Percentiles rank a stretch among this genome's conserved stretches.
These are phyloP conservation scores for Alternaria atra DNA, from an alignment of 2,329 filamentous ascomycete species.

Conservation along the genomic window DNA sequence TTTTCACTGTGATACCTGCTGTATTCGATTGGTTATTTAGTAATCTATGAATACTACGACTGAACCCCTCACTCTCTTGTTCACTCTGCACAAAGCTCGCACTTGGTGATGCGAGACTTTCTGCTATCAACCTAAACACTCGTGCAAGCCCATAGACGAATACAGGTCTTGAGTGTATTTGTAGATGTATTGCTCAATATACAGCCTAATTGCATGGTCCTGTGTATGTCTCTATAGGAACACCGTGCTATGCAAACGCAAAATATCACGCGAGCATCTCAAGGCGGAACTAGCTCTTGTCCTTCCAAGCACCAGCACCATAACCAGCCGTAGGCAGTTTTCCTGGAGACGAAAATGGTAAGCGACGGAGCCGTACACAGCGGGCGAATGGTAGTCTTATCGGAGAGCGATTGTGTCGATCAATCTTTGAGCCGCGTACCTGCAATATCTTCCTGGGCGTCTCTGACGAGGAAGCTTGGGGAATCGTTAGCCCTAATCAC, in stretches of 20 bases:
- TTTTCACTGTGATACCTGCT: neutral
- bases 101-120: no score
- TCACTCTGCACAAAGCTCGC: no score
- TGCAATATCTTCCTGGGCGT: slow-evolving; percentile 83
- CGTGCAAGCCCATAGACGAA: neutral
- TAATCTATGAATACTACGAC: neutral
- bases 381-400: slow-evolving; percentile 10
- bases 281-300: neutral
- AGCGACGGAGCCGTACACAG: slow-evolving; percentile 22
- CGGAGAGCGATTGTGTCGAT: slow-evolving; percentile 41
- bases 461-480: slow-evolving; percentile 82
- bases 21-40: no score
- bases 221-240: neutral
- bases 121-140: neutral
- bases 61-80: no score
- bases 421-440: slow-evolving; percentile 74
- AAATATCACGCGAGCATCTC: no score
- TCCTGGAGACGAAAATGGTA: slow-evolving; percentile 31
- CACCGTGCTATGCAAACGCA: neutral
- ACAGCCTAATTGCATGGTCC: neutral
- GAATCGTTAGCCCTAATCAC: slow-evolving; percentile 23
- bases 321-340: slow-evolving; percentile 24
- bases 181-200: neutral
- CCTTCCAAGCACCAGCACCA: slow-evolving; percentile 10
- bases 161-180: neutral